Evolutionary conservation across 306 rosid species (phyloP).

Genomic region (Dryas alaskensis): DNA sequence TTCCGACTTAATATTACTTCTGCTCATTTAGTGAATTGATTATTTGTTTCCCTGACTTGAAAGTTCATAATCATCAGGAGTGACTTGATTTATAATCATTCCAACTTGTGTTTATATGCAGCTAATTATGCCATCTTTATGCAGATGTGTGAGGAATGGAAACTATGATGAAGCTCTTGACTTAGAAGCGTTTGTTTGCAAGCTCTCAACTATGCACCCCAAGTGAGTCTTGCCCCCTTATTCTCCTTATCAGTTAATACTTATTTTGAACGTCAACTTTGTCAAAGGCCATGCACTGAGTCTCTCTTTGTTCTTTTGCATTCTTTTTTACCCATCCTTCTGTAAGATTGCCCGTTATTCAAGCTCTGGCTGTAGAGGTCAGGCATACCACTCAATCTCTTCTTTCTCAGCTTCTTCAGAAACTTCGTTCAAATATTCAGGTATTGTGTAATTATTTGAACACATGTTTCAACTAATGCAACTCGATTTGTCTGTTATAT

Average conservation of each 20-base stretch:
- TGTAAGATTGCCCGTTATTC: constrained; percentile 72
- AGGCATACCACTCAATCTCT: constrained; percentile 90
- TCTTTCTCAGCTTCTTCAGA: constrained; percentile 93
- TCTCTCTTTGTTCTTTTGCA: neutral
- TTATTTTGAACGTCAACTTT: constrained; percentile 12
- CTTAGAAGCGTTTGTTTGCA: constrained; percentile 88
- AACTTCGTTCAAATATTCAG: constrained; percentile 99
- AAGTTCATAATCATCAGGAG: neutral
- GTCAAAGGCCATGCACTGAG: constrained; percentile 23
- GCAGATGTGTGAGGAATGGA: constrained; percentile 95
- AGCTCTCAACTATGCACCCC: constrained; percentile 96
- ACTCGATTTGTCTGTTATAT: constrained; percentile 17
- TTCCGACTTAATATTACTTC: neutral
- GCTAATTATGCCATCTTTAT: constrained; percentile 16
- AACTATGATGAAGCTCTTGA: constrained; percentile 97
- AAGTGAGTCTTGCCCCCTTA: constrained; percentile 48
- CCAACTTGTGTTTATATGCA: neutral
- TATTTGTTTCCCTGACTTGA: neutral
- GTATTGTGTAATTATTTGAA: constrained; percentile 33
- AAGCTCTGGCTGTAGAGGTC: constrained; percentile 86
- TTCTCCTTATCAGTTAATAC: constrained; percentile 5
- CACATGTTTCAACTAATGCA: constrained; percentile 5
- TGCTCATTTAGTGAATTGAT: neutral
- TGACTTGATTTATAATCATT: neutral
- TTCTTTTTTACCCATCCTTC: constrained; percentile 7